Evolutionary conservation across 2,329 filamentous ascomycete species (phyloP), one percentile per base, ranked within the genome.

Genomic region (Westerdykella ornata): DNA sequence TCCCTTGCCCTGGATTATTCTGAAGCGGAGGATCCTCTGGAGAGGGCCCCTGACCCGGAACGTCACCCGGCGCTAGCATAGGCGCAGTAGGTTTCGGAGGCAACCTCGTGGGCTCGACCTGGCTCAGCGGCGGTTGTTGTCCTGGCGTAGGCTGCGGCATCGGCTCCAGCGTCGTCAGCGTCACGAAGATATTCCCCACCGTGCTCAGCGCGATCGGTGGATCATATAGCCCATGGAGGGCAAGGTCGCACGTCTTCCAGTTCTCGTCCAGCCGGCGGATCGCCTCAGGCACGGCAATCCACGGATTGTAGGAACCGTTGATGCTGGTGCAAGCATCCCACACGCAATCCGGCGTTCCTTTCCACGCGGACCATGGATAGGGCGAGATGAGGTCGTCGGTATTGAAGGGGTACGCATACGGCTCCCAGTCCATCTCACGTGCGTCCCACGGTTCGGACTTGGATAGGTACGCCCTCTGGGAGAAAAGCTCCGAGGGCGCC

Each of bases 101-200:
- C 2, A 38, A 38, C 39, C 43, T 35, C 11, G 46, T 42, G n/a
- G 49, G 46, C 29, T 44, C 30, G n/a, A 39, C 43, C 22, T 37
- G 33, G 26, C 36, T 46, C 36, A 43, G 41, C 28, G 49, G 44
- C 4, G 39, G 41, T 14, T 39, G 0, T 68, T 69, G 50, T 28
- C 44, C 42, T 19, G 49, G 49, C 16, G 43, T 43, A 19, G 49
- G 41, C 30, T 22, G 29, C 5, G 47, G 42, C 5, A 12, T 35
- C 15, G 42, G 45, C 12, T 35, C 42, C 2, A 15, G 30, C 16
- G 18, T 12, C 19, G 42, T 37, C 9, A 38, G 37, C 29, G 46
- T 38, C 20, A 44, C 39, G n/a, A 52, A 50, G 36, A 49, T 45
- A 28, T 52, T 45, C 15, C 47, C 47, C 8, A 49, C 43, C 15